Conservation (phyloP, 164 flowering plant genomes). For the Berberis thunbergii region DNA sequence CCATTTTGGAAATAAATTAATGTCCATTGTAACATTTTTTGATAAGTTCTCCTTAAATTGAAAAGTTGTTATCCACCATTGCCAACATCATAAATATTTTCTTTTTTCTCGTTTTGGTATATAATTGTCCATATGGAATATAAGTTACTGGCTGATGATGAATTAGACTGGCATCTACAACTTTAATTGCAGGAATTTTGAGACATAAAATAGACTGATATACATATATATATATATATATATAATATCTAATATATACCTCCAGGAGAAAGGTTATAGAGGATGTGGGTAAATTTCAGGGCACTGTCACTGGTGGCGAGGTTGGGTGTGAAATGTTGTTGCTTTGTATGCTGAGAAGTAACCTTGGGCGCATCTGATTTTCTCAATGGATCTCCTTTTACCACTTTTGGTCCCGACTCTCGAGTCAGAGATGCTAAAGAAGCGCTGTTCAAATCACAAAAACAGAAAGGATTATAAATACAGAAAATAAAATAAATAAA, state of each 20-base stretch:
- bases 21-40: neutral
- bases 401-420: slow-evolving; percentile 89
- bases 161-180: no score
- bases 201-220: no score
- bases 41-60: neutral
- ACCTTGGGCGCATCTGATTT: slow-evolving; percentile 22
- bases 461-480: neutral
- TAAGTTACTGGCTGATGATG: no score
- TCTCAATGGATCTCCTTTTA: slow-evolving; percentile 81
- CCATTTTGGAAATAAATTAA: neutral
- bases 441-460: neutral
- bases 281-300: slow-evolving; percentile 89
- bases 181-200: no score
- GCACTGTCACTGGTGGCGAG: slow-evolving; percentile 70
- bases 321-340: slow-evolving; percentile 36
- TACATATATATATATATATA: no score
- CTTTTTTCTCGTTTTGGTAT: no score
- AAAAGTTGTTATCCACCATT: no score
- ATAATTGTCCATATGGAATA: no score
- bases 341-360: slow-evolving; percentile 24
- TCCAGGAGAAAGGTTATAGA: slow-evolving; percentile 93
- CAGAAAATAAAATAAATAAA: neutral
- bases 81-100: no score
- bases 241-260: slow-evolving; percentile 25
- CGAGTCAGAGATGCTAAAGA: slow-evolving; percentile 82